A percentile compares a stretch with the other conserved stretches of the same genome.
phyloP scores from a whole-genome alignment of 495 filamentous ascomycete species.

The Penicillium tannophilum region DNA sequence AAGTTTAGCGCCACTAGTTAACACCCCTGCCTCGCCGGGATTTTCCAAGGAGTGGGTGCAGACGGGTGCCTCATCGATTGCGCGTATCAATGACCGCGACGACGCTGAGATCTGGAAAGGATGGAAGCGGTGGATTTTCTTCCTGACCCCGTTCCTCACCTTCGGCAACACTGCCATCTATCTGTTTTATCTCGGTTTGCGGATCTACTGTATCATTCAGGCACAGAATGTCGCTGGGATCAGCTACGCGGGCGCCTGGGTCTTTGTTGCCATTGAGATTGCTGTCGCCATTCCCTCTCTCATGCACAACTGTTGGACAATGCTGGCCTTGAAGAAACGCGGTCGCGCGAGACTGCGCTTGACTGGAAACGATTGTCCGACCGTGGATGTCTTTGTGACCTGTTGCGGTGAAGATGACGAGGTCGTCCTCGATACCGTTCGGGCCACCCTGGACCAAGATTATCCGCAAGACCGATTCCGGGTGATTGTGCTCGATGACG shows the following conservation, averaged over 20 bases:
- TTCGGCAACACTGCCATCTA: constrained; percentile 40
- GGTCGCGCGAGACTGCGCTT: constrained; percentile 44
- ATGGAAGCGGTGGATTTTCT: constrained; percentile 42
- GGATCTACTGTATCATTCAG: constrained; percentile 41
- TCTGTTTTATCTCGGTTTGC: constrained; percentile 41
- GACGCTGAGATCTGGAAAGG: constrained; percentile 46
- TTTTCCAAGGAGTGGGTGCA: constrained; percentile 35
- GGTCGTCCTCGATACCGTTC: constrained; percentile 55
- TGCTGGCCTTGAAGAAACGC: constrained; percentile 42
- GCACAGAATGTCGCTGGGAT: constrained; percentile 33
- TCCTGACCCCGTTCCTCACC: constrained; percentile 38
- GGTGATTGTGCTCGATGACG: constrained; percentile 57
- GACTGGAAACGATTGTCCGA: constrained; percentile 43
- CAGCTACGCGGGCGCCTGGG: constrained; percentile 39
- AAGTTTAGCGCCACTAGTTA: constrained; percentile 31
- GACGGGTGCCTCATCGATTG: constrained; percentile 32
- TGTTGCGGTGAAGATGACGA: constrained; percentile 55
- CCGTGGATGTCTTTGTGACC: constrained; percentile 55
- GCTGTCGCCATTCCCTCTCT: constrained; percentile 40
- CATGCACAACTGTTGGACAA: constrained; percentile 47
- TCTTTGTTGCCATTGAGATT: constrained; percentile 44
- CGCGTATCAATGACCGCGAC: constrained; percentile 41
- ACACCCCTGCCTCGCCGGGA: constrained; percentile 23
- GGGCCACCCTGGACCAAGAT: constrained; percentile 49
- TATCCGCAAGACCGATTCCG: constrained; percentile 53